phyloP scores from a whole-genome alignment of 331 rosid genomes.

The Quercus phellos region DNA sequence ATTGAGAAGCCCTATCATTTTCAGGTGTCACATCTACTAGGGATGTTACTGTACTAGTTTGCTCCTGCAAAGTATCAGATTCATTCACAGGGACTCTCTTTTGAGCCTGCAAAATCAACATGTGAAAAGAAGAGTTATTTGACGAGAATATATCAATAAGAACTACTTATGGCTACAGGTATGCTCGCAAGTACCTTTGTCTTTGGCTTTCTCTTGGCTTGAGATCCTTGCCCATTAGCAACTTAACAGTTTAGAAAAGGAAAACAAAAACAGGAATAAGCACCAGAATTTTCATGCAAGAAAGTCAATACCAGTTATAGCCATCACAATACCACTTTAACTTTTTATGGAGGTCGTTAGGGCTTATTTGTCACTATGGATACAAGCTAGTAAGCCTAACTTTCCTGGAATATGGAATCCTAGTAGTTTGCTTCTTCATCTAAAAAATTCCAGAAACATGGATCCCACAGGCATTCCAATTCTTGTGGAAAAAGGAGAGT shows the following conservation, averaged over 20 bases:
- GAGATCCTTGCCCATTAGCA: constrained; percentile 82
- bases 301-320: constrained; percentile 2
- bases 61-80: constrained; percentile 39
- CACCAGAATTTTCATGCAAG: constrained; percentile 3
- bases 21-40: constrained; percentile 32
- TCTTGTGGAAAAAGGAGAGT: background rate
- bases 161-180: background rate
- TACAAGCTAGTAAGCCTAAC: background rate
- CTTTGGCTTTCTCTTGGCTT: constrained; percentile 62
- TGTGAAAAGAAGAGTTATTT: constrained; percentile 4
- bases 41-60: constrained; percentile 29
- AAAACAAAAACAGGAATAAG: constrained; percentile 28
- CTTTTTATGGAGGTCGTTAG: background rate
- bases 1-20: constrained; percentile 32
- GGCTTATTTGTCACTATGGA: background rate
- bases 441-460: background rate
- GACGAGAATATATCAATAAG: constrained; percentile 2
- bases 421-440: background rate
- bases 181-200: constrained; percentile 50
- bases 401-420: background rate
- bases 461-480: background rate
- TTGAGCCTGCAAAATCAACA: constrained; percentile 42
- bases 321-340: background rate
- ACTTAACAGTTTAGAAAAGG: constrained; percentile 37
- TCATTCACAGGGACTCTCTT: constrained; percentile 31